Percentiles rank a stretch among this genome's conserved stretches.
phyloP scores from a whole-genome alignment of 805 yeast species.

The Candida stauntonica region DNA sequence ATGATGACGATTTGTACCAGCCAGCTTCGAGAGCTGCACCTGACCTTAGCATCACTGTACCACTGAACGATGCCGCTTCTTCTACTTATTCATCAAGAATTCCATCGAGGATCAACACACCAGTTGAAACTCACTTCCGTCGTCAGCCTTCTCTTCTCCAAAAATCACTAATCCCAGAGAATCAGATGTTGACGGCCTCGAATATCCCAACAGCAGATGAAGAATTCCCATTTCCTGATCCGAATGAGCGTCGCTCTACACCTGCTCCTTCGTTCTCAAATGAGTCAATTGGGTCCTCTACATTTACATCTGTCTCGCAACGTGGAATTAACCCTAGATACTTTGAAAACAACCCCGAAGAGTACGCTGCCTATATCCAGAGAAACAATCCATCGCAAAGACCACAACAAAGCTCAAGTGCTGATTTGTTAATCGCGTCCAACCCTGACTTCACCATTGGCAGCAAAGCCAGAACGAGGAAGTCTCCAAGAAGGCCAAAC shows the following conservation, averaged over 20 bases:
- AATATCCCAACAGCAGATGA: slow-evolving; percentile 1
- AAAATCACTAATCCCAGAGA: slow-evolving; percentile 17
- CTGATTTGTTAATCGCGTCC: slow-evolving; percentile 21
- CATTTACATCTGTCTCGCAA: slow-evolving; percentile 75
- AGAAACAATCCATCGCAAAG: background rate
- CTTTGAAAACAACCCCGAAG: slow-evolving; percentile 29
- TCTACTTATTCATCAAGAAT: slow-evolving; percentile 22
- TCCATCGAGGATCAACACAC: slow-evolving; percentile 20
- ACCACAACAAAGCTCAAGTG: background rate
- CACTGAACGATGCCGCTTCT: too few species aligned
- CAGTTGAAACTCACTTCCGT: slow-evolving; percentile 13
- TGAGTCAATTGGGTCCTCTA: slow-evolving; percentile 40
- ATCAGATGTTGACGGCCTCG: background rate
- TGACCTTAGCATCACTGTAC: too few species aligned
- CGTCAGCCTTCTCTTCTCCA: slow-evolving; percentile 16
- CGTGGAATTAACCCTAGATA: slow-evolving; percentile 64
- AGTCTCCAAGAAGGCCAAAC: background rate
- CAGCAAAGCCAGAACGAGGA: slow-evolving; percentile 4
- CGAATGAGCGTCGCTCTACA: slow-evolving; percentile 24
- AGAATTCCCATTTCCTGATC: slow-evolving; percentile 22
- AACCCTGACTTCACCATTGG: slow-evolving; percentile 23
- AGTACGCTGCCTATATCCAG: slow-evolving; percentile 11
- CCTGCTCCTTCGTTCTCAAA: slow-evolving; percentile 30
- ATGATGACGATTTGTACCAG: too few species aligned
- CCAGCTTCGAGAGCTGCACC: too few species aligned